These are phyloP conservation scores for Peronospora farinosa DNA, from an alignment of 352 stramenopile genomes.

Conservation along the genomic window DNA sequence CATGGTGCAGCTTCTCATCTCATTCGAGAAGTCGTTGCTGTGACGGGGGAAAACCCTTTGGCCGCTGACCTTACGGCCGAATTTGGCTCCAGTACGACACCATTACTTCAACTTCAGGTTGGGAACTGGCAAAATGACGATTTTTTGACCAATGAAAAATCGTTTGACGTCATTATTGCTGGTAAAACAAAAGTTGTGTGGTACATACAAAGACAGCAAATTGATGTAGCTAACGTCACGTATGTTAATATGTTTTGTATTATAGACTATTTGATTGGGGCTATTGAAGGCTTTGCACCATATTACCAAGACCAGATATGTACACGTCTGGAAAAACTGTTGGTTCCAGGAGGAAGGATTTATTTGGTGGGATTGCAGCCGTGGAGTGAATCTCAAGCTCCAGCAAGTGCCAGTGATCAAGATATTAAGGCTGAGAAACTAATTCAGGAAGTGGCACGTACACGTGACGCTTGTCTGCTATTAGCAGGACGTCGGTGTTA, in stretches of 20 bases:
- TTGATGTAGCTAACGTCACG: background rate
- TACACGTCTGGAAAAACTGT: slow-evolving; percentile 54
- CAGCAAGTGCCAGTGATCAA: slow-evolving; percentile 10
- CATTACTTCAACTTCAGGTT: slow-evolving; percentile 38
- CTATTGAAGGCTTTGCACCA: slow-evolving; percentile 88
- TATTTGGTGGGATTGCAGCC: slow-evolving; percentile 88
- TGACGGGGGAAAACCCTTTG: slow-evolving; percentile 64
- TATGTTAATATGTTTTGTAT: background rate
- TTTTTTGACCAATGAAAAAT: slow-evolving; percentile 53
- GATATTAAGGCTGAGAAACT: slow-evolving; percentile 35
- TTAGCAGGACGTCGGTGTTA: slow-evolving; percentile 84
- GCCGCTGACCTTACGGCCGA: slow-evolving; percentile 37
- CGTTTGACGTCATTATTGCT: slow-evolving; percentile 78
- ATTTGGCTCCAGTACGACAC: slow-evolving; percentile 29
- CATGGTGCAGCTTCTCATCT: slow-evolving; percentile 18
- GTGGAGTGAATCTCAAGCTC: slow-evolving; percentile 52
- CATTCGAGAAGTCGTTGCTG: slow-evolving; percentile 47
- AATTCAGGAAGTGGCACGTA: slow-evolving; percentile 61
- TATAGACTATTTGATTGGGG: slow-evolving; percentile 88
- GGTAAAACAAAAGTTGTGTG: slow-evolving; percentile 19
- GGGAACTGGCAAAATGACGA: slow-evolving; percentile 67
- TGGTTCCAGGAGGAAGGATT: slow-evolving; percentile 79
- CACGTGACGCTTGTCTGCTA: slow-evolving; percentile 87
- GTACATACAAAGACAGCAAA: no score
- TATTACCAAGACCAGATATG: slow-evolving; percentile 81